phyloP scores from a whole-genome alignment of 352 stramenopile genomes.

The Pythium guiyangense region DNA sequence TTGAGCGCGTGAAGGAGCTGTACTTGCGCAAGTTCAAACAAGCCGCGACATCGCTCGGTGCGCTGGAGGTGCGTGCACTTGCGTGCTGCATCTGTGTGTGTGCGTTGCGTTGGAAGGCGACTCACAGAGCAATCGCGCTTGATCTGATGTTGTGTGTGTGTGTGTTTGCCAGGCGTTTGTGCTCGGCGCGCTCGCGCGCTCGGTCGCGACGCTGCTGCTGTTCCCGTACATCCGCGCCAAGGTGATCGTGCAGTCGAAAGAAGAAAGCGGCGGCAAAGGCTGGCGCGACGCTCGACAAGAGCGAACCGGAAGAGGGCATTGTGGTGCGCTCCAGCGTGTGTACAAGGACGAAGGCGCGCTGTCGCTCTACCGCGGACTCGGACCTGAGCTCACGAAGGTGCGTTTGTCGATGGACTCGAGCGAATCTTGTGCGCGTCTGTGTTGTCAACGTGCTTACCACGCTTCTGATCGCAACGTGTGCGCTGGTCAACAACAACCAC shows the following conservation, averaged over 20 bases:
- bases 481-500: no score
- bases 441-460: no score
- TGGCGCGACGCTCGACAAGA: slow-evolving; percentile 10
- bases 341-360: slow-evolving; percentile 83
- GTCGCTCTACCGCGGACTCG: slow-evolving; percentile 92
- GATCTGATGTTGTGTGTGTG: slow-evolving; percentile 5
- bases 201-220: slow-evolving; percentile 93
- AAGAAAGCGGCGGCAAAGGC: slow-evolving; percentile 46
- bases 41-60: slow-evolving; percentile 46
- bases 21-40: slow-evolving; percentile 66
- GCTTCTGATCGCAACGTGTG: not conserved
- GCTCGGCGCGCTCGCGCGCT: slow-evolving; percentile 91
- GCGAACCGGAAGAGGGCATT: slow-evolving; percentile 61
- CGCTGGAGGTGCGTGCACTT: slow-evolving; percentile 48
- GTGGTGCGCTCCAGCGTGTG: slow-evolving; percentile 65
- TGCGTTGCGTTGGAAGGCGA: not conserved
- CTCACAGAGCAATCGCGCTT: no score
- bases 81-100: not conserved
- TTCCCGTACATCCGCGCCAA: slow-evolving; percentile 97
- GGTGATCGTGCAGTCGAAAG: slow-evolving; percentile 91
- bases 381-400: slow-evolving; percentile 91
- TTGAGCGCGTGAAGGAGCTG: slow-evolving; percentile 86
- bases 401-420: not conserved
- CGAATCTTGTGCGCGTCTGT: not conserved
- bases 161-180: slow-evolving; percentile 87